Evolutionary conservation across 1,284 basidiomycete genomes (phyloP), one percentile per base, ranked within the genome.

Genomic region (Neonothopanus nambi): DNA sequence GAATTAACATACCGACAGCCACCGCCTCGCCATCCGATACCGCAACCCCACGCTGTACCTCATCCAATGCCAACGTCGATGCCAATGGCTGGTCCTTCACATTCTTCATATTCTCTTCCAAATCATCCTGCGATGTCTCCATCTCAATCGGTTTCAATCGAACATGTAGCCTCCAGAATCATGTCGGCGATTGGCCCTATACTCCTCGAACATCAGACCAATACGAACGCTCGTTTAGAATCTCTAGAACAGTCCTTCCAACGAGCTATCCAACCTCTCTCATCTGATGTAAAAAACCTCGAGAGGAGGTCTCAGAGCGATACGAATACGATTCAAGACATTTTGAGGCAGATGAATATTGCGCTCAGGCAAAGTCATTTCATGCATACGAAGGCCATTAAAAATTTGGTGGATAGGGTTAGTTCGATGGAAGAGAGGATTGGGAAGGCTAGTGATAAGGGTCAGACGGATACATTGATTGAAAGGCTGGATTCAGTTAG

Each of bases 181-280:
- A 42, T 53, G 51, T 44, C 37, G 15, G 36, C 51, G 7, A 41
- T 53, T 9, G 20, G 21, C 17, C 45, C 44, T 23, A 30, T 42
- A 12, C 51, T 52, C 26, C 21, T 13, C 20, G n/a, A 44, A 18
- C 38, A 53, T 35, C 51, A 53, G 17, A 13, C 24, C 35, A 30
- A 21, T 9, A 46, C 39, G 6, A 30, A 33, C 3, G 35, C 21
- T 18, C 36, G 30, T 12, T 7, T 45, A 18, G 37, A 40, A 26
- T 26, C 23, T 5, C 20, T 41, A 21, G 51, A 46, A 28, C 21
- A 39, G n/a, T 4, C 6, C 40, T 20, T 44, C 5, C 23, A 37
- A 13, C 8, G 13, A 21, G 43, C 23, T 24, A 15, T 45, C 8
- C 5, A 46, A 28, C 30, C 44, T 21, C 15, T 53, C 23, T 18